Evolutionary conservation across 164 flowering plant genomes (phyloP), one percentile per base, ranked within the genome.

Genomic region (Annona cherimola): DNA sequence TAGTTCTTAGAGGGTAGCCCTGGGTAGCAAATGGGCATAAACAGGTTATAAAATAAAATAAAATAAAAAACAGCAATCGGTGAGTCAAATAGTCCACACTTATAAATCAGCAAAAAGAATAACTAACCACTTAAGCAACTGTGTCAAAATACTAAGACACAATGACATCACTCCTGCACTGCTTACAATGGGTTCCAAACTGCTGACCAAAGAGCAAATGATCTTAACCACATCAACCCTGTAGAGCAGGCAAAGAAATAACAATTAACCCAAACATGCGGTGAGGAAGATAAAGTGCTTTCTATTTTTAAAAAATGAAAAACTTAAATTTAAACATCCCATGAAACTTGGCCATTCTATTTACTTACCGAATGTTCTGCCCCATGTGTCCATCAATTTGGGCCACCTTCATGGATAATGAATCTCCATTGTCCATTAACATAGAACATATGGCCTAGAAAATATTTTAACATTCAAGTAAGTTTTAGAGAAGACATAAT

Each of bases 201-300:
- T 85, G 76, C 84, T 88, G 61, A 89, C 70, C 80, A 86, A 69
- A 68, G 76, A 72, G 84, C 96, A 90, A 61, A 95, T 77, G 63
- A 91, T 83, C 80, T 88, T 92, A 71, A 86, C 91, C 57, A 85
- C 71, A 77, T 89, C 79, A 66, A 89, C 76, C 84, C 95, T 93
- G 74, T 80, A 78, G 62, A 18, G 39, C 19, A 67, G 42, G 5
- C 61, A 66, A 75, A 46, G 55, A 68, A 18, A 42, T n/a, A 35
- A 64, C 45, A 68, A 40, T 40, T 60, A 45, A 42, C 9, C 9
- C 14, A 6, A 50, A 50, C 57, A 50, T 50, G 14, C 57, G 14
- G 14, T 50, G 14, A 50, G 57, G 57, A 50, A 50, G 57, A 50
- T 50, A 50, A 50, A 50, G 14, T 11, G 14, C 57, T 50, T 26